phyloP scores from a whole-genome alignment of 2,329 filamentous ascomycete genomes.

The Lachnellula occidentalis region DNA sequence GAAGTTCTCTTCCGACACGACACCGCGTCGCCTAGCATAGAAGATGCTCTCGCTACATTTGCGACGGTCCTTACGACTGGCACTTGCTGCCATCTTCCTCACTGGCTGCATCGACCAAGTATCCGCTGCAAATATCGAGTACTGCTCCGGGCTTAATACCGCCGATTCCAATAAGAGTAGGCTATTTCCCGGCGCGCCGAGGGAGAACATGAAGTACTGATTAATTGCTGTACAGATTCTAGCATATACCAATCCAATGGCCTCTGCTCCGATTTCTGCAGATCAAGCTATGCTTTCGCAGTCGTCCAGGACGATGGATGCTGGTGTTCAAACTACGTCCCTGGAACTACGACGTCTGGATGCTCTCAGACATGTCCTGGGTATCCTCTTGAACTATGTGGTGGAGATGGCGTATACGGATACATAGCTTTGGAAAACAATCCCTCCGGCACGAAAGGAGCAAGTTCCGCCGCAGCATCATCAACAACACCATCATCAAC shows the following conservation, averaged over 20 bases:
- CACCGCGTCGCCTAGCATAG: neutral
- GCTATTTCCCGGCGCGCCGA: conserved; percentile 22
- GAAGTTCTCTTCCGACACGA: neutral
- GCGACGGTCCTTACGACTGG: conserved; percentile 18
- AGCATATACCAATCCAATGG: conserved; percentile 64
- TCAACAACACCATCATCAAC: conserved; percentile 4
- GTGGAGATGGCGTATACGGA: conserved; percentile 54
- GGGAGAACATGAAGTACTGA: conserved; percentile 1
- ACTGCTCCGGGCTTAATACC: conserved; percentile 45
- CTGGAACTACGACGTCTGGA: conserved; percentile 39
- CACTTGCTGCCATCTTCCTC: conserved; percentile 19
- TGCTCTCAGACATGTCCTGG: conserved; percentile 62
- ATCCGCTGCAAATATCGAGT: conserved; percentile 23
- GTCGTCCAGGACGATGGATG: conserved; percentile 60
- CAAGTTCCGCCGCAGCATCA: conserved; percentile 10
- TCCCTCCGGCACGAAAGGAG: conserved; percentile 51
- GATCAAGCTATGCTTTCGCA: conserved; percentile 56
- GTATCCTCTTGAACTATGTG: conserved; percentile 62
- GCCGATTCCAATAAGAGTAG: conserved; percentile 38
- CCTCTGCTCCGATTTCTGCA: conserved; percentile 58
- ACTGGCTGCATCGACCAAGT: conserved; percentile 9
- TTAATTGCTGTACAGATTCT: conserved; percentile 36
- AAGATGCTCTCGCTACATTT: conserved; percentile 8
- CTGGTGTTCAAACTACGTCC: conserved; percentile 70
- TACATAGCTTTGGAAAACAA: conserved; percentile 54